These are phyloP conservation scores for Capsicum pubescens DNA, from an alignment of 257 asterid species.

Conservation along the genomic window DNA sequence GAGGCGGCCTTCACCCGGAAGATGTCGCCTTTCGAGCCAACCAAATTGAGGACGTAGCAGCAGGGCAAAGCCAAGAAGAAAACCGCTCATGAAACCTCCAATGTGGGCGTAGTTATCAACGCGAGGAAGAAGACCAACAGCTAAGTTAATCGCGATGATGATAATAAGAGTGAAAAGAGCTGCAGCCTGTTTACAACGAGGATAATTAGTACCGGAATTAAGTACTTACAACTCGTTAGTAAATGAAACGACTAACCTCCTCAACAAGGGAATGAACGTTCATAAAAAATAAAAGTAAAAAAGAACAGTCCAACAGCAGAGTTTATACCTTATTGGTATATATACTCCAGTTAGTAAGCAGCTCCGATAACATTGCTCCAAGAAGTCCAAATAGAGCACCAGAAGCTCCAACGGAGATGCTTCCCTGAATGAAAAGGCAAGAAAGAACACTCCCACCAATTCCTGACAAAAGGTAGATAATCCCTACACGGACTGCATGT, in stretches of 20 bases:
- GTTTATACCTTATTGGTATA: conserved; percentile 80
- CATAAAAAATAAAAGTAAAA: background rate
- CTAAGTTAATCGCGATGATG: conserved; percentile 70
- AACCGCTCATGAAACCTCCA: conserved; percentile 81
- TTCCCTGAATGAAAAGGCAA: conserved; percentile 72
- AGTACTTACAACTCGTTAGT: background rate
- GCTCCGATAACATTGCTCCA: conserved; percentile 95
- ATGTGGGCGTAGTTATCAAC: conserved; percentile 93
- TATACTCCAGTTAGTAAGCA: conserved; percentile 94
- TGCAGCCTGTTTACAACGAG: conserved; percentile 55
- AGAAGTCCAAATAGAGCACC: conserved; percentile 99
- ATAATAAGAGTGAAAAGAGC: conserved; percentile 83
- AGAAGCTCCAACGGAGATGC: conserved; percentile 97
- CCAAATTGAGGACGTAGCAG: conserved; percentile 89
- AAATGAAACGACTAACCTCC: background rate
- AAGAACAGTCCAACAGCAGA: background rate
- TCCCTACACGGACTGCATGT: conserved; percentile 77
- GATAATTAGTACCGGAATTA: background rate
- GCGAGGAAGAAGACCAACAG: conserved; percentile 82
- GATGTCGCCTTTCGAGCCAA: conserved; percentile 62
- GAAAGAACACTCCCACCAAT: conserved; percentile 90
- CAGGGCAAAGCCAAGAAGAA: conserved; percentile 76
- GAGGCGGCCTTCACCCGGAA: conserved; percentile 58
- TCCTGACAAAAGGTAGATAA: conserved; percentile 77
- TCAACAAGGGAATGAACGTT: background rate